Conservation (phyloP, 2,329 filamentous ascomycete genomes). For the Fusarium oligoseptatum region DNA sequence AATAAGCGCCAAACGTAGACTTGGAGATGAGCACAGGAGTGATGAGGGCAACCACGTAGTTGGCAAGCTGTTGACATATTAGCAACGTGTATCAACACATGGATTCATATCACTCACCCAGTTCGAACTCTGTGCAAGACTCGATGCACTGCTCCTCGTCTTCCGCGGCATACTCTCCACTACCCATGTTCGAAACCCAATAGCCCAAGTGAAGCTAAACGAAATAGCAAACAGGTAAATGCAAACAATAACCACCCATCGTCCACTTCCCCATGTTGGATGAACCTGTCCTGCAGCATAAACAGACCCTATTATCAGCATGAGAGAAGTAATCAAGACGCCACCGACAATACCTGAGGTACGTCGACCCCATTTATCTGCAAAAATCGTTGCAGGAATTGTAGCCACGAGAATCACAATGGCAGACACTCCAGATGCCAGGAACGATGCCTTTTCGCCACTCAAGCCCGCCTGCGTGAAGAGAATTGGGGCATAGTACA, state of each 20-base stretch:
- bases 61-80: slow-evolving; percentile 50
- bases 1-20: slow-evolving; percentile 59
- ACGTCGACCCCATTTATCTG: slow-evolving; percentile 69
- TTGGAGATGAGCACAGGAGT: slow-evolving; percentile 57
- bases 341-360: slow-evolving; percentile 67
- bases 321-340: slow-evolving; percentile 61
- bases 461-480: slow-evolving; percentile 71
- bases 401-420: slow-evolving; percentile 68
- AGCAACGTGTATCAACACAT: no score
- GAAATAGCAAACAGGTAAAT: slow-evolving; percentile 64
- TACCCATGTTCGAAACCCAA: slow-evolving; percentile 66
- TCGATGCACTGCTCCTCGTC: slow-evolving; percentile 67
- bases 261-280: slow-evolving; percentile 51
- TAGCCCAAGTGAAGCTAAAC: slow-evolving; percentile 64
- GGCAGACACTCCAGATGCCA: slow-evolving; percentile 71
- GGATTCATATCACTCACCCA: slow-evolving; percentile 53
- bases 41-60: slow-evolving; percentile 61
- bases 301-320: slow-evolving; percentile 66
- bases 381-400: slow-evolving; percentile 66
- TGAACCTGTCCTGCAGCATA: slow-evolving; percentile 60
- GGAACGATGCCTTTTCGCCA: slow-evolving; percentile 64
- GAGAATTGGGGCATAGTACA: slow-evolving; percentile 72
- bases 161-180: slow-evolving; percentile 68
- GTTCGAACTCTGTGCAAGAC: slow-evolving; percentile 66
- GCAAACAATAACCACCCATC: slow-evolving; percentile 65